phyloP scores from a whole-genome alignment of 2,329 filamentous ascomycete genomes.

The Botrytis squamosa region DNA sequence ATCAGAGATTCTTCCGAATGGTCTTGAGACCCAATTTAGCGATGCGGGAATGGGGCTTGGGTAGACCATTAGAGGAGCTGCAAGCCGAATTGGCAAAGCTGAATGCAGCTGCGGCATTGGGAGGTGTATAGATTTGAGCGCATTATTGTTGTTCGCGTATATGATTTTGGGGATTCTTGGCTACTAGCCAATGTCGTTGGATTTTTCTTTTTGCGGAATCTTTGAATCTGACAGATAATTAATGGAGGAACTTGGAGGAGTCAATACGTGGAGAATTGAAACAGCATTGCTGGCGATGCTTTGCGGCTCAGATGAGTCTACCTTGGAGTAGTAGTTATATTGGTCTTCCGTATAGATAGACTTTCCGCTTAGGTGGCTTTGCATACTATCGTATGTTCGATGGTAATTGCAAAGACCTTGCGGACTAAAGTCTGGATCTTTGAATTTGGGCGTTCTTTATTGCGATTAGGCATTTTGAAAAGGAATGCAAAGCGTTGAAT shows the following conservation, averaged over 20 bases:
- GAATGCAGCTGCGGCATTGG: background rate
- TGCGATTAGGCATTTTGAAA: constrained; percentile 3
- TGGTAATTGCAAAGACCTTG: background rate
- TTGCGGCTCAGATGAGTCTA: constrained; percentile 8
- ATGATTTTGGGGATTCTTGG: background rate
- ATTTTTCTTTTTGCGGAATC: constrained; percentile 1
- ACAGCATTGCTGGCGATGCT: constrained; percentile 1
- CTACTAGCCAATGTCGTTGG: background rate
- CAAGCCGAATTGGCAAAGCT: constrained; percentile 9
- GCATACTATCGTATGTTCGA: constrained; percentile 1
- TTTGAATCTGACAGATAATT: background rate
- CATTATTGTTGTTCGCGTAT: background rate
- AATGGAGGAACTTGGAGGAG: background rate
- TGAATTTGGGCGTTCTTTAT: background rate
- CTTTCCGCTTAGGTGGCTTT: background rate
- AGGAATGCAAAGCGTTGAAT: constrained; percentile 13
- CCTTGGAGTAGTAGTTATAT: background rate
- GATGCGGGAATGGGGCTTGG: constrained; percentile 22
- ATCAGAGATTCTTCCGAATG: constrained; percentile 34
- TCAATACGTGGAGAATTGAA: background rate
- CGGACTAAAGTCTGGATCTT: background rate
- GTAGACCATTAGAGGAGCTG: constrained; percentile 14
- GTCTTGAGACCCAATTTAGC: constrained; percentile 33
- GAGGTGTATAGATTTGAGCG: background rate
- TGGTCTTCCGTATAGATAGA: constrained; percentile 9